Conservation (phyloP, 139 green algal species). For the Chlamydomonas sphaeroides region DNA sequence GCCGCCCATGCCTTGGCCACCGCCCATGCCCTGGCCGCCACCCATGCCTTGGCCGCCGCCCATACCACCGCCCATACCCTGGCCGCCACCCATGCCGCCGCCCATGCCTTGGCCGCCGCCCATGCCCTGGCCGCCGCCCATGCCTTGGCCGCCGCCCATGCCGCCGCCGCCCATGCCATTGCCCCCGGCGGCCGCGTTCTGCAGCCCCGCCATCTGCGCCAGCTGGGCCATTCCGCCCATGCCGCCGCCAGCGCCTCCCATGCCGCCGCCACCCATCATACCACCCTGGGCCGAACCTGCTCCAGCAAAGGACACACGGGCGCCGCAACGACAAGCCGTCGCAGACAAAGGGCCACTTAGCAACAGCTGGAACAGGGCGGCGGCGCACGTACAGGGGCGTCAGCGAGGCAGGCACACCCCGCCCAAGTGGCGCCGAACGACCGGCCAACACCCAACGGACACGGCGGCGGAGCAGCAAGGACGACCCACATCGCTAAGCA, state of each 20-base stretch:
- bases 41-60: constrained; percentile 14
- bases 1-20: neutral
- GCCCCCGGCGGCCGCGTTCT: neutral
- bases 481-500: too few species aligned
- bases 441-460: too few species aligned
- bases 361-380: too few species aligned
- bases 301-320: constrained; percentile 15
- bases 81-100: constrained; percentile 23
- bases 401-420: too few species aligned
- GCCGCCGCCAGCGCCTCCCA: constrained; percentile 27
- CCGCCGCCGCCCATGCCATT: constrained; percentile 24
- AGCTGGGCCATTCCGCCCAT: constrained; percentile 46
- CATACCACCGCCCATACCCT: constrained; percentile 15
- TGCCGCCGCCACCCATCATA: constrained; percentile 20
- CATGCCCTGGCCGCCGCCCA: constrained; percentile 17
- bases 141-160: neutral
- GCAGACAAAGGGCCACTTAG: too few species aligned
- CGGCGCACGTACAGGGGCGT: too few species aligned
- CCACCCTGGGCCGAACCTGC: constrained; percentile 40
- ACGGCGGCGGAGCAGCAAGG: too few species aligned
- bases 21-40: constrained; percentile 21
- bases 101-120: constrained; percentile 24
- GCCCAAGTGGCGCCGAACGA: too few species aligned
- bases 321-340: too few species aligned
- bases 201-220: constrained; percentile 28